Percentiles rank a stretch among this genome's conserved stretches.
These are phyloP conservation scores for Aspergillus ellipticus DNA, from an alignment of 495 filamentous ascomycete species.

Conservation along the genomic window DNA sequence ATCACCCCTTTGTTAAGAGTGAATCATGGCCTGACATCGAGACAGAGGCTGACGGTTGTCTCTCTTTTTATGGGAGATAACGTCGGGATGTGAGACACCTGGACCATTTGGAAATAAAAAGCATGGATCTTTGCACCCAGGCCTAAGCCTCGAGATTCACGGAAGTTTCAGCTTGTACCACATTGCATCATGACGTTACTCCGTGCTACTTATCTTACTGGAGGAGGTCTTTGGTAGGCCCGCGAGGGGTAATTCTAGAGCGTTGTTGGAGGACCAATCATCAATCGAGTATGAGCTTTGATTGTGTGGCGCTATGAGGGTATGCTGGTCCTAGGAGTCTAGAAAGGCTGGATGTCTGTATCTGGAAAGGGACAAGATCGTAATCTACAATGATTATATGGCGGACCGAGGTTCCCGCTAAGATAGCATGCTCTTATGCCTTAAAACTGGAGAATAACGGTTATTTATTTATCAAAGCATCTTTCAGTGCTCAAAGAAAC, in stretches of 20 bases:
- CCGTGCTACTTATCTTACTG: neutral
- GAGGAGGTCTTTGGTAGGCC: neutral
- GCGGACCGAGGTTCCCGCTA: neutral
- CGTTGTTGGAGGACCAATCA: neutral
- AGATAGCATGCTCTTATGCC: neutral
- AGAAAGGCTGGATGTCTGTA: neutral
- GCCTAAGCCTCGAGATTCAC: neutral
- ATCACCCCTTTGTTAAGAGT: neutral
- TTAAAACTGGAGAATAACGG: no score
- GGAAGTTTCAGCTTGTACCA: neutral
- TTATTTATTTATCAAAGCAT: neutral
- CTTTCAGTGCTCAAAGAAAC: neutral
- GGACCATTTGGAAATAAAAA: neutral
- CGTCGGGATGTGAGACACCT: neutral
- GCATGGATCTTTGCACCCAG: neutral
- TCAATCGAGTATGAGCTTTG: neutral
- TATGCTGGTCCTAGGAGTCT: neutral
- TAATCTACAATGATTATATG: neutral
- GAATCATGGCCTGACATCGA: neutral
- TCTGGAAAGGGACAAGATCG: neutral
- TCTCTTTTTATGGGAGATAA: neutral
- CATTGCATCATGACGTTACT: neutral
- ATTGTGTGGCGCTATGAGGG: neutral
- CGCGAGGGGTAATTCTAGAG: neutral
- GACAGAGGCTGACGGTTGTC: neutral